Conservation (phyloP, 2,329 filamentous ascomycete genomes). For the Lachnellula occidentalis region DNA sequence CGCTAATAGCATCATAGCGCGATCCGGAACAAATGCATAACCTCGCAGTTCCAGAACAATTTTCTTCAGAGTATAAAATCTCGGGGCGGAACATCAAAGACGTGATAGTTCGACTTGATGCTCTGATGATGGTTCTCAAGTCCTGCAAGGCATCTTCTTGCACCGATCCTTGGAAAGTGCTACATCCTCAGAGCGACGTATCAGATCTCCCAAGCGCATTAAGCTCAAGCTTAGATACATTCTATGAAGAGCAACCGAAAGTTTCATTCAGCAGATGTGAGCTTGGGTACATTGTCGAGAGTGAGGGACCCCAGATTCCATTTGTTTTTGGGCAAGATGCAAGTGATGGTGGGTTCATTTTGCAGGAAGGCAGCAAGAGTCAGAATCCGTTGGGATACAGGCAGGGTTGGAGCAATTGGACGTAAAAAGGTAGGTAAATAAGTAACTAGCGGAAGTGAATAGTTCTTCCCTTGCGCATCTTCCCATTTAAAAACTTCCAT, state of each 20-base stretch:
- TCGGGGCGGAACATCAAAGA: conserved; percentile 33
- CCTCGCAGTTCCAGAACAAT: conserved; percentile 32
- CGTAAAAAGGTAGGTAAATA: not conserved
- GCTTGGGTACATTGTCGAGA: conserved; percentile 47
- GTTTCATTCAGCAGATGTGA: conserved; percentile 49
- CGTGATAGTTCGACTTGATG: conserved; percentile 47
- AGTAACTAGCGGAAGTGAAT: too few relatives aligned
- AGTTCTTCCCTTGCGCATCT: too few relatives aligned
- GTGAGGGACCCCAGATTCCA: conserved; percentile 45
- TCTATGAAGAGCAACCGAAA: conserved; percentile 44
- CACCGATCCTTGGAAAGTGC: conserved; percentile 46
- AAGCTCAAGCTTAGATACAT: conserved; percentile 40
- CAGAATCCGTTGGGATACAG: not conserved
- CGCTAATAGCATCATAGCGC: conserved; percentile 29
- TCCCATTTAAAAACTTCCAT: too few relatives aligned
- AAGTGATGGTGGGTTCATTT: not conserved
- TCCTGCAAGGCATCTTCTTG: conserved; percentile 51
- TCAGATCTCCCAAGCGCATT: conserved; percentile 46
- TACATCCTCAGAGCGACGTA: conserved; percentile 50
- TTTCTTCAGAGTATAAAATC: conserved; percentile 19
- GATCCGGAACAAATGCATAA: conserved; percentile 49
- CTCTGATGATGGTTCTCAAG: conserved; percentile 54
- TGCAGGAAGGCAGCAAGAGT: not conserved
- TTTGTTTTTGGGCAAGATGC: not conserved
- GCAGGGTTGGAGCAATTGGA: not conserved